phyloP scores from a whole-genome alignment of 768 basidiomycete genomes.

The Leccinellum albellum region DNA sequence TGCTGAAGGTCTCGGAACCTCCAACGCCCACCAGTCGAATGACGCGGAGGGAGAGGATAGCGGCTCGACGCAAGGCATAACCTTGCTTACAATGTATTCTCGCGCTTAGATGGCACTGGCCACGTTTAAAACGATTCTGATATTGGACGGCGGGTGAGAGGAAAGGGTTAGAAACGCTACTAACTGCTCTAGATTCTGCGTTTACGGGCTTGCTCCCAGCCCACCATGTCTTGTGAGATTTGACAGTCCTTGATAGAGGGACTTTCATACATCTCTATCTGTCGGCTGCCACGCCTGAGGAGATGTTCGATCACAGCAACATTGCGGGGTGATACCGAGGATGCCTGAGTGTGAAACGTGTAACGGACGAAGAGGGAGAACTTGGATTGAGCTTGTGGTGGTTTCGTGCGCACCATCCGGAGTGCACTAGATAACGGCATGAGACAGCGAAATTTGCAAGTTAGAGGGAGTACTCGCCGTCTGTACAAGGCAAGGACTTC shows the following conservation, averaged over 20 bases:
- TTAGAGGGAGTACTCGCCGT: slow-evolving; percentile 37
- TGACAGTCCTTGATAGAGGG: slow-evolving; percentile 68
- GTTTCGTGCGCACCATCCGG: slow-evolving; percentile 71
- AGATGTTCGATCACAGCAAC: slow-evolving; percentile 72
- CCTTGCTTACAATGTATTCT: not conserved
- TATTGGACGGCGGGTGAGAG: not conserved
- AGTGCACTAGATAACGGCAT: slow-evolving; percentile 50
- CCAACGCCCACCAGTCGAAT: slow-evolving; percentile 11
- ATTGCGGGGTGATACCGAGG: slow-evolving; percentile 58
- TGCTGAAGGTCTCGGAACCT: slow-evolving; percentile 13
- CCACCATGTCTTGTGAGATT: slow-evolving; percentile 65
- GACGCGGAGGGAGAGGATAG: slow-evolving; percentile 20
- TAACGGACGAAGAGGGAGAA: slow-evolving; percentile 69
- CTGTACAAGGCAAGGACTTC: slow-evolving; percentile 53
- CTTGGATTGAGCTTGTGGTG: slow-evolving; percentile 52
- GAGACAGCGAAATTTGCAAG: not conserved
- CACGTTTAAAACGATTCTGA: slow-evolving; percentile 3
- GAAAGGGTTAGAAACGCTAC: not conserved
- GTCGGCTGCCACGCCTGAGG: slow-evolving; percentile 61
- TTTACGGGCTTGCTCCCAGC: slow-evolving; percentile 49
- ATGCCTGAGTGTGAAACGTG: slow-evolving; percentile 63
- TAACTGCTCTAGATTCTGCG: slow-evolving; percentile 9
- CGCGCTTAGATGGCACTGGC: slow-evolving; percentile 7
- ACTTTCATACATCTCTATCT: slow-evolving; percentile 68
- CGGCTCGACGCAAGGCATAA: slow-evolving; percentile 17